A percentile compares a stretch with the other conserved stretches of the same genome.
These are phyloP conservation scores for Plasmodium blacklocki DNA, from an alignment of 169 alveolate species.

Conservation along the genomic window DNA sequence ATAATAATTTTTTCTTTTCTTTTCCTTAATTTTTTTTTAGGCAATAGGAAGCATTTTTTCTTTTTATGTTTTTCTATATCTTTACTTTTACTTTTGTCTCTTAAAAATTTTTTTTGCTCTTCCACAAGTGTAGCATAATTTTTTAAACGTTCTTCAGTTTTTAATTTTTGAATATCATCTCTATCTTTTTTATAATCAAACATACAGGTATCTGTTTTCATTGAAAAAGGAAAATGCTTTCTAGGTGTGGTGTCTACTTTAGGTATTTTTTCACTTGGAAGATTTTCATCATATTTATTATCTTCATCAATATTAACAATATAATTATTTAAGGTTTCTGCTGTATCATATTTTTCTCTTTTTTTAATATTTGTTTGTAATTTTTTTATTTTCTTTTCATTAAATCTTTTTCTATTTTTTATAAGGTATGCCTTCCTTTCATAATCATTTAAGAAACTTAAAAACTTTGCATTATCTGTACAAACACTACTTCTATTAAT, in stretches of 20 bases:
- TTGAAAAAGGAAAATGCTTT: slow-evolving; percentile 4
- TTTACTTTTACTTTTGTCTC: slow-evolving; percentile 26
- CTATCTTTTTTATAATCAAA: slow-evolving; percentile 15
- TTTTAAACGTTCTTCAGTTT: slow-evolving; percentile 19
- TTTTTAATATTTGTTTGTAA: slow-evolving; percentile 27
- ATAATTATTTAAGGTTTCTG: slow-evolving; percentile 38
- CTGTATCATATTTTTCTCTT: slow-evolving; percentile 29
- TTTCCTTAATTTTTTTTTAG: slow-evolving; percentile 43
- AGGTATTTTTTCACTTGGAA: slow-evolving; percentile 28
- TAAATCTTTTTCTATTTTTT: slow-evolving; percentile 51
- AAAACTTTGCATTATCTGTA: slow-evolving; percentile 64
- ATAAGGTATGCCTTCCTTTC: slow-evolving; percentile 23
- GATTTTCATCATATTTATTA: slow-evolving; percentile 26
- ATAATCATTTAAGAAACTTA: slow-evolving; percentile 42
- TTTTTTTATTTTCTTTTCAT: slow-evolving; percentile 6
- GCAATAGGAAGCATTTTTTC: slow-evolving; percentile 30
- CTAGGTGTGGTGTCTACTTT: slow-evolving; percentile 12
- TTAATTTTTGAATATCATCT: neutral
- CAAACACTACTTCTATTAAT: slow-evolving; percentile 62
- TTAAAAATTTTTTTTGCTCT: slow-evolving; percentile 27
- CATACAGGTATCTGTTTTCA: slow-evolving; percentile 1
- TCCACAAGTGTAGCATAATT: slow-evolving; percentile 26
- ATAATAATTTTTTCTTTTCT: slow-evolving; percentile 75
- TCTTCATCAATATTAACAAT: slow-evolving; percentile 41
- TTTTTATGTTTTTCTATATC: neutral